Base-by-base conservation (phyloP, 148 eudicot genomes). In the Camellia japonica region DNA sequence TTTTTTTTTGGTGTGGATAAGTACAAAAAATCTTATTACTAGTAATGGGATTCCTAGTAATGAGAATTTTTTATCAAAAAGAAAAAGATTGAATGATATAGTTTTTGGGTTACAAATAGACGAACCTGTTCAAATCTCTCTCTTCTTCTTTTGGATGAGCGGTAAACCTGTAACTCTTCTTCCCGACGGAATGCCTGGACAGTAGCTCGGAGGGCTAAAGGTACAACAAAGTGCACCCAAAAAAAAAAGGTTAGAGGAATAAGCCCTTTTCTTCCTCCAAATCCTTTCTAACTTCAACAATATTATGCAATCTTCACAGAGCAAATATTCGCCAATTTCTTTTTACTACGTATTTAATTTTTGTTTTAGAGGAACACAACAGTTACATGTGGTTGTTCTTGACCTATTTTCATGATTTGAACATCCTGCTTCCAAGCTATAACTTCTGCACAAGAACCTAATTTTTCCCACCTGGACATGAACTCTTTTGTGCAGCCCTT, bases 101-200 rank as follows among this genome's bases (percentile, higher is more conserved):
- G 73, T 18, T 42, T 68, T 5, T 51, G 52, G 51, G 49, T 47
- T 16, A n/a, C 12, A 58, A 5, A 59, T n/a, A 9, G 70, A 68
- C 85, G 77, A 83, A 93, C 98, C 91, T 86, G 96, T 62, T 89
- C 98, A 86, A 83, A 88, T 88, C 87, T 90, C 79, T 91, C 97
- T 84, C 90, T 89, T 83, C 93, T 89, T 78, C 89, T 87, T 89
- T 92, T 93, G 8, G 92, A 87, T 76, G 88, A 80, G 81, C 87
- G 88, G 80, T 84, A 79, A 79, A 82, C 86, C 42, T 84, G 90
- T 64, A 81, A 75, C 79, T 91, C 93, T 81, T 92, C 94, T 87
- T 94, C 98, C 75, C 97, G 87, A 10, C 83, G 90, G 74, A 92
- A 94, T 79, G 98, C 98, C 86, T 84, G 92, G 75, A 94, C 88